Percentiles rank a stretch among this genome's conserved stretches.
phyloP scores from a whole-genome alignment of 208 protist species.

The Leishmania martiniquensis region DNA sequence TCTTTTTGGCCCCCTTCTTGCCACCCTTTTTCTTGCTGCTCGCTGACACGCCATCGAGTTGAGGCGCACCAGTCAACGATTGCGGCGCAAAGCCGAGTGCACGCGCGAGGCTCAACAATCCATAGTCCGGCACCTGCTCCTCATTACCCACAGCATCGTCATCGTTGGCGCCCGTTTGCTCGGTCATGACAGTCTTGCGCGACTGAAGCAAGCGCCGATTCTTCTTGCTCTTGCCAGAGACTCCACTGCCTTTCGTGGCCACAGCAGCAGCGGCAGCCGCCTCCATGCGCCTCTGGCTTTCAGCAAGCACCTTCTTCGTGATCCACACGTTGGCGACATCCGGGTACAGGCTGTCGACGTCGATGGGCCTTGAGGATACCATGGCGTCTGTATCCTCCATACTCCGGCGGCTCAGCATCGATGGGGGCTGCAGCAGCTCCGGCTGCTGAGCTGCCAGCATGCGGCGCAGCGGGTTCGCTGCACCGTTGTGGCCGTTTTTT shows the following conservation, averaged over 20 bases:
- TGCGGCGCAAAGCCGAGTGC: conserved; percentile 26
- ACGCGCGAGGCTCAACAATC: conserved; percentile 22
- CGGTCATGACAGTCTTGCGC: background rate
- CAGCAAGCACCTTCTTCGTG: conserved; percentile 4
- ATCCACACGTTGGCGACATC: conserved; percentile 12
- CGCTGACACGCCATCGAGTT: background rate
- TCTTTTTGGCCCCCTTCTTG: conserved; percentile 13
- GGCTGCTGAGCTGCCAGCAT: conserved; percentile 5
- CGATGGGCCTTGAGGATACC: background rate
- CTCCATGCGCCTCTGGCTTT: conserved; percentile 1
- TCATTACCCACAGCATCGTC: background rate
- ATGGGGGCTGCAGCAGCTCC: background rate
- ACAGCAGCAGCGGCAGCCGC: background rate
- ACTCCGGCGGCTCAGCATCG: background rate
- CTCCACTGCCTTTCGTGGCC: background rate
- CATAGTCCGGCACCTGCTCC: conserved; percentile 20
- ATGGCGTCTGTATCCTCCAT: background rate
- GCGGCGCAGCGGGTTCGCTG: conserved; percentile 31
- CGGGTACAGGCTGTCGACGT: conserved; percentile 14
- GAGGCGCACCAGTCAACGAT: background rate
- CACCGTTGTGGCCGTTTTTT: conserved; percentile 21
- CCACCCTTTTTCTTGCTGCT: conserved; percentile 6
- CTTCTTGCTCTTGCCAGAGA: background rate
- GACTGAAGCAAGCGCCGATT: background rate
- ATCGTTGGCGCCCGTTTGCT: background rate